phyloP scores from a whole-genome alignment of 2,329 filamentous ascomycete genomes.

The Dendrostoma leiphaemia region DNA sequence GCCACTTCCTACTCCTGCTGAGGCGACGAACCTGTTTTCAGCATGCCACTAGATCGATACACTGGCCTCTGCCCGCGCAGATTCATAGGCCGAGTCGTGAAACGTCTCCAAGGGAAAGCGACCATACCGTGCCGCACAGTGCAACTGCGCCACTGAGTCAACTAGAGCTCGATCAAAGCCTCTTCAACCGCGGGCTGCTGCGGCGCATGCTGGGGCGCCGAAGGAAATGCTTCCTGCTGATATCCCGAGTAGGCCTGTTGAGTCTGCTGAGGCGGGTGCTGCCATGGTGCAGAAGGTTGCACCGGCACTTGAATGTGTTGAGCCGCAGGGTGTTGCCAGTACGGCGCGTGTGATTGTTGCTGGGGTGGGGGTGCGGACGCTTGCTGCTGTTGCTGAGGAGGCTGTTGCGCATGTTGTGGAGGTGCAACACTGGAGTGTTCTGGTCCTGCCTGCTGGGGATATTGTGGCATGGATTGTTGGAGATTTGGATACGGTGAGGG shows the following conservation, averaged over 20 bases:
- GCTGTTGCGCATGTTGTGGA: slow-evolving; percentile 22
- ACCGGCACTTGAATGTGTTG: slow-evolving; percentile 38
- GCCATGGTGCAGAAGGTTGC: slow-evolving; percentile 39
- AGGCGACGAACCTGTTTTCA: too few relatives aligned
- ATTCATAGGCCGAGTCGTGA: not conserved
- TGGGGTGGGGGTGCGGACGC: slow-evolving; percentile 16
- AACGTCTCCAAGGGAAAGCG: not conserved
- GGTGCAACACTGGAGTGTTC: slow-evolving; percentile 34
- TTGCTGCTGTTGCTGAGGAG: slow-evolving; percentile 30
- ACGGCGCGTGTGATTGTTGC: slow-evolving; percentile 40
- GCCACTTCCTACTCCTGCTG: too few relatives aligned
- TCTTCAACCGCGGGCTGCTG: slow-evolving; percentile 65
- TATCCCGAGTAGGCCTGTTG: slow-evolving; percentile 44
- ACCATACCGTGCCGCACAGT: too few relatives aligned
- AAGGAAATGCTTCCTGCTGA: slow-evolving; percentile 62
- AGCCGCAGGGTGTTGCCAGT: slow-evolving; percentile 46
- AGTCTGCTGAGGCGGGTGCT: slow-evolving; percentile 25
- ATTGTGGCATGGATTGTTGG: slow-evolving; percentile 27
- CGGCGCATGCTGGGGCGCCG: slow-evolving; percentile 61
- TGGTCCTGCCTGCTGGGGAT: slow-evolving; percentile 26
- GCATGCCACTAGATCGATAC: not conserved
- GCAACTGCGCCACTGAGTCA: not conserved
- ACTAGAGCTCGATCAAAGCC: slow-evolving; percentile 69
- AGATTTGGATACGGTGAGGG: slow-evolving; percentile 54
- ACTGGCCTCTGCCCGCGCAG: not conserved